Conservation (phyloP, 140 eudicot species). For the Stevia rebaudiana region DNA sequence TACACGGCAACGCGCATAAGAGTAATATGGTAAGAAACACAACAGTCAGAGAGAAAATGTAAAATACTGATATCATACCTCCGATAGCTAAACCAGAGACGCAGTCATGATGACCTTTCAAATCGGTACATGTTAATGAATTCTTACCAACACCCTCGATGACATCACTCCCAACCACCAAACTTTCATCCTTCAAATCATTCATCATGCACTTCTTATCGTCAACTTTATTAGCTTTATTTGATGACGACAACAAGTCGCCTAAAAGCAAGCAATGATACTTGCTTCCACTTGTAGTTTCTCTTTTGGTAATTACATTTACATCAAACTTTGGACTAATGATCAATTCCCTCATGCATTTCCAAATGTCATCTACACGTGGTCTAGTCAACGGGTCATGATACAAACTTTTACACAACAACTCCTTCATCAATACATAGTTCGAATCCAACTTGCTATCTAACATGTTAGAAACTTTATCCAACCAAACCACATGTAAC, state of each 20-base stretch:
- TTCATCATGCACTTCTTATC: constrained; percentile 19
- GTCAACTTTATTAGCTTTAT: constrained; percentile 25
- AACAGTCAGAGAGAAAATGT: not conserved
- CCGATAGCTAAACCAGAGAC: constrained; percentile 74
- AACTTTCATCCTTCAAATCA: constrained; percentile 18
- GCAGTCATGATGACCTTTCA: constrained; percentile 75
- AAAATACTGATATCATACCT: constrained; percentile 35
- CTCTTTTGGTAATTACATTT: constrained; percentile 11
- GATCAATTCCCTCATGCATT: constrained; percentile 41
- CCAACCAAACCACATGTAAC: constrained; percentile 43
- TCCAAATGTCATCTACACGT: constrained; percentile 52
- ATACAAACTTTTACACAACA: constrained; percentile 46
- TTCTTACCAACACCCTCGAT: constrained; percentile 38
- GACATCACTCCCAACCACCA: constrained; percentile 36
- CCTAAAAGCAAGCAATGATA: constrained; percentile 49
- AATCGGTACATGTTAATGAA: constrained; percentile 42
- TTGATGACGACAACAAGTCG: constrained; percentile 35
- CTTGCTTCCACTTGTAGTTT: constrained; percentile 13
- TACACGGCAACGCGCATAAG: no score
- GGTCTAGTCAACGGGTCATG: constrained; percentile 51
- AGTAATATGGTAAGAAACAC: no score
- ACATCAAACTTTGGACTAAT: constrained; percentile 34
- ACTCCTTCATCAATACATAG: constrained; percentile 24
- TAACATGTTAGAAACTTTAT: constrained; percentile 35
- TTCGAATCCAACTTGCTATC: constrained; percentile 30